These are phyloP conservation scores for Suillus alpinus DNA, from an alignment of 768 basidiomycete species.

Conservation along the genomic window DNA sequence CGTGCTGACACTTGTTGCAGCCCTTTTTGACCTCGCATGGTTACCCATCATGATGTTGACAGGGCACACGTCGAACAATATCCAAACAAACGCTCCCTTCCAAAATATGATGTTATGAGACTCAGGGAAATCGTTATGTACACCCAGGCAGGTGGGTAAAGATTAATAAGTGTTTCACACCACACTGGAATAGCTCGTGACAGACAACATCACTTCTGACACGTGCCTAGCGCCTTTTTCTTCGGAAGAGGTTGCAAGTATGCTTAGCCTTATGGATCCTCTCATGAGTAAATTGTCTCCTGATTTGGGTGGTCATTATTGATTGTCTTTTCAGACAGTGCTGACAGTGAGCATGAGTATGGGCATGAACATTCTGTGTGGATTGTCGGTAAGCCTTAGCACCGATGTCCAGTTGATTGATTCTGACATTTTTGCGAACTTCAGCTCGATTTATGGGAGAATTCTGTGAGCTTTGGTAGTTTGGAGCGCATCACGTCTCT, in stretches of 20 bases:
- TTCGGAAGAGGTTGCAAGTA: constrained; percentile 1
- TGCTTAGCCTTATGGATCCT: not conserved
- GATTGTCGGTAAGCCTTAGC: not conserved
- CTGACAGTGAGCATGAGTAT: not conserved
- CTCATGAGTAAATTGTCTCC: not conserved
- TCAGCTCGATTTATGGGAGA: constrained; percentile 1
- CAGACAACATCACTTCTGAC: not conserved
- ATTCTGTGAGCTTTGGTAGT: not conserved
- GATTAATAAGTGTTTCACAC: not conserved
- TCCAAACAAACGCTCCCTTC: not conserved
- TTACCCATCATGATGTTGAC: not conserved
- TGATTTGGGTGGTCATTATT: not conserved
- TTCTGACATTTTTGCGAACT: not conserved
- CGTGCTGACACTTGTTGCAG: not conserved
- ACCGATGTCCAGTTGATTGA: not conserved
- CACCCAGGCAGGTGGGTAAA: not conserved
- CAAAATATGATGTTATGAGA: not conserved
- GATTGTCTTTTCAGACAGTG: not conserved
- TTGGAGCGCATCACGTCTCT: not conserved
- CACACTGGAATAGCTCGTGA: not conserved
- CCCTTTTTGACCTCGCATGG: not conserved
- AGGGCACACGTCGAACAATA: not conserved
- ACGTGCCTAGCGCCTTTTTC: not conserved
- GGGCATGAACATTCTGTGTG: not conserved
- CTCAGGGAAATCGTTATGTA: not conserved